phyloP scores from a whole-genome alignment of 352 stramenopile species.

The Pythium dissimile region DNA sequence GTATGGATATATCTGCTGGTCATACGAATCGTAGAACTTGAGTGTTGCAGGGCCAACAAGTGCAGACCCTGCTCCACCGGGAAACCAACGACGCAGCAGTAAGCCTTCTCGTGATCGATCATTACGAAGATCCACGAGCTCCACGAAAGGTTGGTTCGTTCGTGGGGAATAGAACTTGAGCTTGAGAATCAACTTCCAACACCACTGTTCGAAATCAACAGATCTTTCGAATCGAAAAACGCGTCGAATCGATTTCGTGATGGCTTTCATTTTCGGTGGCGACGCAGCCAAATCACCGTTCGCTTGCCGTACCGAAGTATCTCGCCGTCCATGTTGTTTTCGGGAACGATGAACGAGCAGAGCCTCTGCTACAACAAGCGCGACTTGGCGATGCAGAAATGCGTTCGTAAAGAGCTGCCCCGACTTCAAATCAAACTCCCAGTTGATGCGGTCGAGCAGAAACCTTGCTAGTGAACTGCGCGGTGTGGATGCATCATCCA shows the following conservation, averaged over 20 bases:
- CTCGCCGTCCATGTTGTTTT: conserved; percentile 24
- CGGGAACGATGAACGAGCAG: conserved; percentile 64
- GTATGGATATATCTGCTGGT: conserved; percentile 25
- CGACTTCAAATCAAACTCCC: conserved; percentile 72
- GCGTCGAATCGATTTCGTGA: conserved; percentile 73
- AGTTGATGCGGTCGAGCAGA: conserved; percentile 82
- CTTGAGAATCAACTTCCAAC: conserved; percentile 82
- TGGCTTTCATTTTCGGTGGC: conserved; percentile 23
- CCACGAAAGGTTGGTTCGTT: conserved; percentile 60
- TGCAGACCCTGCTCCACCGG: conserved; percentile 24
- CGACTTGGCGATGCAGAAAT: conserved; percentile 74
- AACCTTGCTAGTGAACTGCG: conserved; percentile 68
- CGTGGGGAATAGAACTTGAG: conserved; percentile 77
- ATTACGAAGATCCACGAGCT: conserved; percentile 66
- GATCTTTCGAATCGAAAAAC: conserved; percentile 59
- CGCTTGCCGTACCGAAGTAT: background rate
- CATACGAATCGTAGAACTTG: conserved; percentile 53
- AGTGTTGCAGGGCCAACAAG: conserved; percentile 21
- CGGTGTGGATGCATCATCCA: conserved; percentile 64
- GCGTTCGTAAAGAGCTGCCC: conserved; percentile 60
- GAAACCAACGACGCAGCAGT: conserved; percentile 76
- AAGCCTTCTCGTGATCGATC: conserved; percentile 73
- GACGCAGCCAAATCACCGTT: conserved; percentile 9
- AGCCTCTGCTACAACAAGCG: conserved; percentile 73
- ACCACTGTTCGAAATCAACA: conserved; percentile 83